Percentiles rank a stretch among this genome's conserved stretches.
phyloP scores from a whole-genome alignment of 2,329 filamentous ascomycete species.

The Sclerotiophoma versabilis region DNA sequence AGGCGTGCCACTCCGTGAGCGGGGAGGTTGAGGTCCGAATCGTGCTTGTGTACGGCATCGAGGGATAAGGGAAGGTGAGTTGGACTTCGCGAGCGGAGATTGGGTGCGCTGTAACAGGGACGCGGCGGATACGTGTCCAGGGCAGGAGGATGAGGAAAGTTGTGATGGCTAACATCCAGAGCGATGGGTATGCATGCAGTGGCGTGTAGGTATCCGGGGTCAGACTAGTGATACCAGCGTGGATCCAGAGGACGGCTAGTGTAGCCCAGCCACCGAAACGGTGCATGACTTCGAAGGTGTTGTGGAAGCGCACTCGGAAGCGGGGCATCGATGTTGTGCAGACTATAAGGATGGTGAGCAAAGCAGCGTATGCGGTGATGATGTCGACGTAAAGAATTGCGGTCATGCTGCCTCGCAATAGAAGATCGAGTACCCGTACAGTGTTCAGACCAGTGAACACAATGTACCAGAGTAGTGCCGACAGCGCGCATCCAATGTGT shows the following conservation, averaged over 20 bases:
- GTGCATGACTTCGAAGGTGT: slow-evolving; percentile 46
- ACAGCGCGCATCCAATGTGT: slow-evolving; percentile 43
- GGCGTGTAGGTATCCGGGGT: neutral
- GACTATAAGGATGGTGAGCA: slow-evolving; percentile 31
- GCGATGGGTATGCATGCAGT: slow-evolving; percentile 19
- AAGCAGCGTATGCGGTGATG: slow-evolving; percentile 20
- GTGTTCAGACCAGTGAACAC: slow-evolving; percentile 47
- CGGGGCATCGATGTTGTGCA: slow-evolving; percentile 34
- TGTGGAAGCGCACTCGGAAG: slow-evolving; percentile 38
- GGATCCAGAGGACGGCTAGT: slow-evolving; percentile 37
- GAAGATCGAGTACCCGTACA: slow-evolving; percentile 22
- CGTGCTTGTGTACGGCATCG: slow-evolving; percentile 35
- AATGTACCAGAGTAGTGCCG: slow-evolving; percentile 53
- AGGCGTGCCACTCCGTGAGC: slow-evolving; percentile 47
- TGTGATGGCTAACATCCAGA: slow-evolving; percentile 73
- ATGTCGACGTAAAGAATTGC: slow-evolving; percentile 30
- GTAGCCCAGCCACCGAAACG: slow-evolving; percentile 46
- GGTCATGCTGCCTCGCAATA: slow-evolving; percentile 13
- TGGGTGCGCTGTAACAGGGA: slow-evolving; percentile 68
- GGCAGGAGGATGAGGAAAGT: slow-evolving; percentile 73
- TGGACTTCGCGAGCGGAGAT: slow-evolving; percentile 76
- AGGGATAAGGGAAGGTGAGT: slow-evolving; percentile 58
- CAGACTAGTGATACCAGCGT: slow-evolving; percentile 23
- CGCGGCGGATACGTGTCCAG: slow-evolving; percentile 74
- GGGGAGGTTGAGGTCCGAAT: slow-evolving; percentile 26